A percentile compares a stretch with the other conserved stretches of the same genome.
These are phyloP conservation scores for Fusarium sp. DNA, from an alignment of 2,329 filamentous ascomycete genomes.

Conservation along the genomic window DNA sequence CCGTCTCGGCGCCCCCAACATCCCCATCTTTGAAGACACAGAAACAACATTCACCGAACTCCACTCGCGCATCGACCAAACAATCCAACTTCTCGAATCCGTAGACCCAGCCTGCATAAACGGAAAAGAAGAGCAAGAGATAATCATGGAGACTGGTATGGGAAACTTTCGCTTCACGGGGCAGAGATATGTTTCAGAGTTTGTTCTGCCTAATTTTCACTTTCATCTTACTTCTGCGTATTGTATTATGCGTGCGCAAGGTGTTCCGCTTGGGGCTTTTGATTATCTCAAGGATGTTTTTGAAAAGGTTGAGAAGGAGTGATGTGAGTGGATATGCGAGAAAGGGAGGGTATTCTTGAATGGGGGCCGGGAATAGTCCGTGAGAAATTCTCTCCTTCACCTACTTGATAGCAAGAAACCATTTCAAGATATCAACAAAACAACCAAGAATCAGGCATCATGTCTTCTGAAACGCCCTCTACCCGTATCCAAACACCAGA, in stretches of 20 bases:
- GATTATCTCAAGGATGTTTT: slow-evolving; percentile 59
- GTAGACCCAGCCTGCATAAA: slow-evolving; percentile 38
- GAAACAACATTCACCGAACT: slow-evolving; percentile 47
- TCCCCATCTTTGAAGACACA: slow-evolving; percentile 32
- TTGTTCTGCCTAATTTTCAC: slow-evolving; percentile 67
- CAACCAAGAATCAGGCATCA: slow-evolving; percentile 5
- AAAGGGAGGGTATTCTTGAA: slow-evolving; percentile 39
- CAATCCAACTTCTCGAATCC: slow-evolving; percentile 45
- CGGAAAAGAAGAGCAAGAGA: slow-evolving; percentile 35
- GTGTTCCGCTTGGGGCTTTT: slow-evolving; percentile 66
- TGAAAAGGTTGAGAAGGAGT: slow-evolving; percentile 22
- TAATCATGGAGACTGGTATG: slow-evolving; percentile 38
- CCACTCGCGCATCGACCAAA: slow-evolving; percentile 41
- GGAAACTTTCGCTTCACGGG: slow-evolving; percentile 45
- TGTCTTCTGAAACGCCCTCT: slow-evolving; percentile 26
- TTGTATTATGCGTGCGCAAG: slow-evolving; percentile 64
- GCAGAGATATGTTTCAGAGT: slow-evolving; percentile 54
- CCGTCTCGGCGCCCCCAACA: slow-evolving; percentile 28
- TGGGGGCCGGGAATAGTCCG: slow-evolving; percentile 41
- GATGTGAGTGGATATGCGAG: slow-evolving; percentile 26
- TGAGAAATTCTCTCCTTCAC: slow-evolving; percentile 28
- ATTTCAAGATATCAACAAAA: not conserved
- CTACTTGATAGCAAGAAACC: not conserved
- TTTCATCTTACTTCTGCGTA: slow-evolving; percentile 70
- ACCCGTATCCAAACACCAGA: slow-evolving; percentile 22